Percentiles rank a stretch among this genome's conserved stretches.
Evolutionary conservation across 192 early-diverging fungal species (phyloP).

Genomic region (Oehlia diaphana): DNA sequence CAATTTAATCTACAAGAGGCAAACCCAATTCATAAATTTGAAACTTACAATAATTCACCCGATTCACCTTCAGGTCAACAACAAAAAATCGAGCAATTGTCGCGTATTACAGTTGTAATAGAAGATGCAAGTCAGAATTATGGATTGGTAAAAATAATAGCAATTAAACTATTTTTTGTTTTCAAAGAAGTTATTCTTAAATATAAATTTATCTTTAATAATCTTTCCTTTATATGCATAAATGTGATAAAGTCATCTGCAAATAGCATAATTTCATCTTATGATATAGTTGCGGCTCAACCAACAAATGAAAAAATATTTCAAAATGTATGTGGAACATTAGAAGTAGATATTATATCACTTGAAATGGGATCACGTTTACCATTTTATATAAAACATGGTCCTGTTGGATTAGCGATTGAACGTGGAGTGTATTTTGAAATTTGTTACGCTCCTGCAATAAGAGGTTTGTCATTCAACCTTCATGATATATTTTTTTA

Average conservation of each 20-base stretch:
- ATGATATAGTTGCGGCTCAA: slow-evolving; percentile 74
- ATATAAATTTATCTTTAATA: background rate
- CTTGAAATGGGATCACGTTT: slow-evolving; percentile 67
- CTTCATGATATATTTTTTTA: background rate
- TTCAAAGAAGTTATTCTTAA: background rate
- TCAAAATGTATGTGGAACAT: slow-evolving; percentile 61
- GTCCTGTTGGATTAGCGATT: slow-evolving; percentile 66
- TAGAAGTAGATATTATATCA: slow-evolving; percentile 82
- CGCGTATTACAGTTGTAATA: slow-evolving; percentile 56
- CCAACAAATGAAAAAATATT: slow-evolving; percentile 74
- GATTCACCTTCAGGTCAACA: background rate
- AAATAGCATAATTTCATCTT: slow-evolving; percentile 37
- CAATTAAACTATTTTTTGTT: slow-evolving; percentile 9
- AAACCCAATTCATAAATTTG: slow-evolving; percentile 42
- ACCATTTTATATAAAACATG: slow-evolving; percentile 66
- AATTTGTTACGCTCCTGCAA: slow-evolving; percentile 64
- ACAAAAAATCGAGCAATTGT: slow-evolving; percentile 50
- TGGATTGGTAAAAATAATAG: slow-evolving; percentile 44
- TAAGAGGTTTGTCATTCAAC: slow-evolving; percentile 52
- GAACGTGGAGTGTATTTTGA: slow-evolving; percentile 82
- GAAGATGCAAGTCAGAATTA: slow-evolving; percentile 60
- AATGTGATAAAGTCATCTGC: slow-evolving; percentile 32
- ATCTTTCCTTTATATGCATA: slow-evolving; percentile 9
- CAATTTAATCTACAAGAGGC: slow-evolving; percentile 32
- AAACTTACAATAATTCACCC: slow-evolving; percentile 16